These are phyloP conservation scores for Neopestalotiopsis sp. DNA, from an alignment of 2,329 filamentous ascomycete species.

Conservation along the genomic window DNA sequence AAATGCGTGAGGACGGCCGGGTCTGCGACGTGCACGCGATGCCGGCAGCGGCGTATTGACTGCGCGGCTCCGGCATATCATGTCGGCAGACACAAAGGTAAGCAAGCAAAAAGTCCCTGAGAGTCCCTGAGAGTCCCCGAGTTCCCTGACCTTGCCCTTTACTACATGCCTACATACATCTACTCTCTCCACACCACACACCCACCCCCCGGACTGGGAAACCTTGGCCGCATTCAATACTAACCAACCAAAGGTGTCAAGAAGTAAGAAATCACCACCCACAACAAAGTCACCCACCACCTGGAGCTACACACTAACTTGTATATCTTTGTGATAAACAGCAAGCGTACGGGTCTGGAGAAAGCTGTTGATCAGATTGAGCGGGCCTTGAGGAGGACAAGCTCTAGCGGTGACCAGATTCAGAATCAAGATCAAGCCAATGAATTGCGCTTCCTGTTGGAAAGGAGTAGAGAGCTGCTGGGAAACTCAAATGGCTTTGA, in stretches of 20 bases:
- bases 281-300: neutral
- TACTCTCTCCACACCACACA: neutral
- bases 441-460: conserved; percentile 56
- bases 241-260: conserved; percentile 58
- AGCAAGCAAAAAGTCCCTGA: neutral
- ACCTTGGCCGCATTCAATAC: neutral
- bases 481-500: conserved; percentile 24
- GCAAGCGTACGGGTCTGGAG: conserved; percentile 76
- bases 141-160: neutral
- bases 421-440: conserved; percentile 48
- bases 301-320: conserved; percentile 16
- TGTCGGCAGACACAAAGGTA: conserved; percentile 71
- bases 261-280: conserved; percentile 58
- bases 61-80: conserved; percentile 77
- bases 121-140: too few relatives aligned
- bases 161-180: too few relatives aligned
- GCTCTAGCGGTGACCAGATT: conserved; percentile 46
- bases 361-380: conserved; percentile 78
- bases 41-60: conserved; percentile 47
- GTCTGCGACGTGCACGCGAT: conserved; percentile 35
- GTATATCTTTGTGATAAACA: conserved; percentile 36
- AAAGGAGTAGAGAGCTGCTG: conserved; percentile 49
- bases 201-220: neutral
- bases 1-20: conserved; percentile 39
- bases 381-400: conserved; percentile 67